Conservation (phyloP, 2,329 filamentous ascomycete species). For the Xylaria sp. region DNA sequence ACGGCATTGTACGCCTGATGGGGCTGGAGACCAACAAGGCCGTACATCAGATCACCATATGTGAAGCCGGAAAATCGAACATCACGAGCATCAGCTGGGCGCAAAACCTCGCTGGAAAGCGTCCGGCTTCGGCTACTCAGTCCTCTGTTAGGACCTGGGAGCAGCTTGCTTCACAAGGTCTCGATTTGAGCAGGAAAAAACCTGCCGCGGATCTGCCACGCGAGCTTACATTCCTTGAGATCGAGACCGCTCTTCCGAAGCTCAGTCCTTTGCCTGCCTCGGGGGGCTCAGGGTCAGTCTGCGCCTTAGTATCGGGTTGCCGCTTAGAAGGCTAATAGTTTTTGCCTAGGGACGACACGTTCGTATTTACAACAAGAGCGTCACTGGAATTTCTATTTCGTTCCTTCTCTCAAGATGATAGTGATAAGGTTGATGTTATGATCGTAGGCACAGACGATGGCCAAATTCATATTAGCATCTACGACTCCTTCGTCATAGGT, state of each 20-base stretch:
- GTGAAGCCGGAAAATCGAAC: slow-evolving; percentile 54
- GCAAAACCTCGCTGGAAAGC: slow-evolving; percentile 55
- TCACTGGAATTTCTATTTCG: slow-evolving; percentile 78
- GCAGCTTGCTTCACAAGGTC: slow-evolving; percentile 44
- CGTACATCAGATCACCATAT: slow-evolving; percentile 74
- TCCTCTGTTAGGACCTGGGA: slow-evolving; percentile 46
- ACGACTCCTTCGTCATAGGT: slow-evolving; percentile 85
- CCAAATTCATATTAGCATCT: slow-evolving; percentile 80
- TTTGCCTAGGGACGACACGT: slow-evolving; percentile 62
- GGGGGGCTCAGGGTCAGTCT: slow-evolving; percentile 69
- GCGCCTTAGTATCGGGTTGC: slow-evolving; percentile 9
- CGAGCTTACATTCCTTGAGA: slow-evolving; percentile 78
- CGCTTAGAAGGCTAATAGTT: slow-evolving; percentile 35
- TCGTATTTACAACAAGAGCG: slow-evolving; percentile 74
- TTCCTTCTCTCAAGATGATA: slow-evolving; percentile 69
- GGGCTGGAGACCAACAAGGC: slow-evolving; percentile 84
- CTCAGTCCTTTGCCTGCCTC: slow-evolving; percentile 75
- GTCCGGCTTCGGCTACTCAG: slow-evolving; percentile 31
- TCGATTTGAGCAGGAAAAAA: slow-evolving; percentile 45
- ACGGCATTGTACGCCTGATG: slow-evolving; percentile 80
- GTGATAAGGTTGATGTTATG: slow-evolving; percentile 82
- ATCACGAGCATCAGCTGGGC: slow-evolving; percentile 67
- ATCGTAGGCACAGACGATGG: slow-evolving; percentile 78
- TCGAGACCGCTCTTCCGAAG: slow-evolving; percentile 79
- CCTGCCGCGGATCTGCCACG: slow-evolving; percentile 69